Base-by-base conservation (phyloP, 257 asterid species). In the Lycium ferocissimum region DNA sequence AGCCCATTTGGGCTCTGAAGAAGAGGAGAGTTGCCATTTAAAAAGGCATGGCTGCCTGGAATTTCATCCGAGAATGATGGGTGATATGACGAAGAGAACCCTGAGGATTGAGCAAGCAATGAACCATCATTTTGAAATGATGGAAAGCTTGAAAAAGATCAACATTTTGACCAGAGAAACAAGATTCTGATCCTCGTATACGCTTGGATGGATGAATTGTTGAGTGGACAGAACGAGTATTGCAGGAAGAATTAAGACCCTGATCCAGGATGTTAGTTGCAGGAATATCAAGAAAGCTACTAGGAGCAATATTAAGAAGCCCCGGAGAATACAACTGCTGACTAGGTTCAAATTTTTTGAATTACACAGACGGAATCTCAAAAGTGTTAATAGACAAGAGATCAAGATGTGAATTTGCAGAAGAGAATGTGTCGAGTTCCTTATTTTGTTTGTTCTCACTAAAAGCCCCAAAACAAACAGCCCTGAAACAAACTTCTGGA, bases 1-100 rank as follows among this genome's bases (percentile, higher is more conserved):
- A 37, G 92, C 91, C 97, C 94, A 89, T 81, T 83, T n/a, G 90
- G 95, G 95, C 92, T 89, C 93, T 6, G 91, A 93, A 91, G 98
- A 87, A 88, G 98, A 89, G 91, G 93, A 83, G 82, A 57, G 84
- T 26, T 91, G 92, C 93, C 93, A 91, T 94, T 89, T 89, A 91
- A 69, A 80, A 75, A 26, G 89, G 92, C 93, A 88, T 91, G 93
- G 92, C 89, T 88, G 86, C 91, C 92, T 53, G 84, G 80, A 83
- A 89, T 85, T 70, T 85, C 78, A 89, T 79, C 75, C 6, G 90
- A 84, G 47, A 88, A 73, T 76, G 90, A 82, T 58, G 79, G 86
- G 79, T 83, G 86, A 86, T 85, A 88, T 12, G 88, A 80, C 15
- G 89, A 83, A 65, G 92, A 45, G 58, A 86, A 84, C 57, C 89